Evolutionary conservation across 2,329 filamentous ascomycete genomes (phyloP), one percentile per base, ranked within the genome.

Genomic region (Neoascochyta sp.): DNA sequence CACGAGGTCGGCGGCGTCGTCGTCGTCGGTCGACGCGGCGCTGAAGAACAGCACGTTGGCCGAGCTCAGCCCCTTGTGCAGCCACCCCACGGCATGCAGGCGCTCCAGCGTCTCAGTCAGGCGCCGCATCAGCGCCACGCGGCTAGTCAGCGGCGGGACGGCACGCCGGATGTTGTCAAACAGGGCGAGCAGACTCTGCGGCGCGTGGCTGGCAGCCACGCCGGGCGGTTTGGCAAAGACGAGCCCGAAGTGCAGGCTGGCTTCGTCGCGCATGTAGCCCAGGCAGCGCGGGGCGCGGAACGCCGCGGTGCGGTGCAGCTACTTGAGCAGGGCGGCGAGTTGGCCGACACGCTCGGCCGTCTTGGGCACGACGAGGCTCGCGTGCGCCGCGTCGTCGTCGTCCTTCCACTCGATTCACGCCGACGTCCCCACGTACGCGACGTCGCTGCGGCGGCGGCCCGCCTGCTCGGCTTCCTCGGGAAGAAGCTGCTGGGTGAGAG

Each of bases 31-130:
- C 8, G 34, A 32, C 12, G 13, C 39, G 31, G 36, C 52, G 5
- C 16, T 27, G 47, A 74, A 75, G 50, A 77, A 75, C 8, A 78
- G 49, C 16, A 78, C 63, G 45, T 74, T 76, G 32, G 71, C 60
- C 34, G 67, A 70, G 9, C 73, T 68, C 4, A 78, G 60, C n/a
- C 72, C 73, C 43, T 78, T 78, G 60, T 77, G 74, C 5, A 78
- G 62, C 74, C 73, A 77, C 37, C 74, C 68, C 1, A 75, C 71
- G 3, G 70, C 66, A 44, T 77, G 74, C 0, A 77, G 63, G 32
- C 75, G 74, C 25, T 77, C 56, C 3, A 79, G 51, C 11, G 69
- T 76, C 44, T 73, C 70, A 34, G 70, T 64, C 16, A 78, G 61
- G 15, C 69, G 67, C 25, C 68, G 65, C 24, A 75, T 74, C 11